Percentiles rank a stretch among this genome's conserved stretches.
phyloP scores from a whole-genome alignment of 495 filamentous ascomycete species.

The Aspergillus funiculosus region DNA sequence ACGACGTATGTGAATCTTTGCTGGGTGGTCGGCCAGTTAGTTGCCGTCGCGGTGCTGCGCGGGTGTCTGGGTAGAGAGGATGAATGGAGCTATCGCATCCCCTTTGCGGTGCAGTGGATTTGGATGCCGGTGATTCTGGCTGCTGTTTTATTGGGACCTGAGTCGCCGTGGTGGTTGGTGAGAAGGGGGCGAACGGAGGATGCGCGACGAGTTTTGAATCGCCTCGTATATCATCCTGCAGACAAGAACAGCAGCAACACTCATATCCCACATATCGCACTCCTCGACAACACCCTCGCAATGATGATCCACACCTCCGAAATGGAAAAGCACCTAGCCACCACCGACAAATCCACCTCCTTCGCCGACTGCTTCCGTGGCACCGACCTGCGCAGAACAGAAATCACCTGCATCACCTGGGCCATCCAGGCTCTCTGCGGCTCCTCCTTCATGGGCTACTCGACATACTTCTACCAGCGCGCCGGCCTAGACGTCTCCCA shows the following conservation, averaged over 20 bases:
- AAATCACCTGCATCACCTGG: slow-evolving; percentile 12
- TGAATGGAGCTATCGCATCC: slow-evolving; percentile 55
- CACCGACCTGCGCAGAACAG: slow-evolving; percentile 1
- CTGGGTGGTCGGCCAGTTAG: slow-evolving; percentile 66
- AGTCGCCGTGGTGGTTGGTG: slow-evolving; percentile 72
- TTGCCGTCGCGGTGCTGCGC: slow-evolving; percentile 61
- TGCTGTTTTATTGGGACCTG: slow-evolving; percentile 58
- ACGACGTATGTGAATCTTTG: slow-evolving; percentile 71
- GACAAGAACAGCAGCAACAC: too few species aligned
- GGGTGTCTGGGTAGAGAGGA: slow-evolving; percentile 44
- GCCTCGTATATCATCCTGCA: too few species aligned
- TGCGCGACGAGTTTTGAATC: slow-evolving; percentile 53
- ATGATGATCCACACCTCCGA: slow-evolving; percentile 46
- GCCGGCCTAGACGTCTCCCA: slow-evolving; percentile 7
- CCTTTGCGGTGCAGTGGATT: slow-evolving; percentile 68
- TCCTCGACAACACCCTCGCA: slow-evolving; percentile 60
- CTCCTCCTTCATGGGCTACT: slow-evolving; percentile 13
- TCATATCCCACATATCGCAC: too few species aligned
- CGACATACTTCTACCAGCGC: slow-evolving; percentile 10
- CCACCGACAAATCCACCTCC: background rate
- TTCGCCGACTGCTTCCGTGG: slow-evolving; percentile 3
- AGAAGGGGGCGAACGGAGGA: slow-evolving; percentile 54
- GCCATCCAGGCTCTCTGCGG: slow-evolving; percentile 14
- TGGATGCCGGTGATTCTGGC: slow-evolving; percentile 64
- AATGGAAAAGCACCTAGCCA: background rate